A percentile compares a stretch with the other conserved stretches of the same genome.
phyloP scores from a whole-genome alignment of 2,329 filamentous ascomycete species.

The Mycosphaerella sp. region DNA sequence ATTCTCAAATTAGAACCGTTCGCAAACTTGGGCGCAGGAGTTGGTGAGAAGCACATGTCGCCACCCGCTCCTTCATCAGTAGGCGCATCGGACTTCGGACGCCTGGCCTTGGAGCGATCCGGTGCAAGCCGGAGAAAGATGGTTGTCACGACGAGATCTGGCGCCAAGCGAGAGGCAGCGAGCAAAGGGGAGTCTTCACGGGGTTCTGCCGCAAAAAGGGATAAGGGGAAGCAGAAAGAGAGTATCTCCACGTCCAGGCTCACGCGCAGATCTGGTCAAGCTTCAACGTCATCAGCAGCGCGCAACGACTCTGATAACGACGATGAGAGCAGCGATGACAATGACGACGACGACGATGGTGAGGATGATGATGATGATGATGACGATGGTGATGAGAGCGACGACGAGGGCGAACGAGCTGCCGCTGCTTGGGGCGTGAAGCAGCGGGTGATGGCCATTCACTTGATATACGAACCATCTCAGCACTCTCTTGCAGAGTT shows the following conservation, averaged over 20 bases:
- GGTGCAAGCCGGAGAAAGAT: constrained; percentile 13
- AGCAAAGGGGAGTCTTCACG: constrained; percentile 6
- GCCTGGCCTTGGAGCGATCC: constrained; percentile 9
- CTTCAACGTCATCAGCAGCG: neutral
- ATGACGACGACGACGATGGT: constrained; percentile 9
- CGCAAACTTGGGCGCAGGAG: constrained; percentile 6
- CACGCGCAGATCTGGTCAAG: constrained; percentile 1
- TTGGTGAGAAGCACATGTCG: constrained; percentile 18
- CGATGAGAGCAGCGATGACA: constrained; percentile 9
- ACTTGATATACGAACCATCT: constrained; percentile 8
- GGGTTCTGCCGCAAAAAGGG: neutral
- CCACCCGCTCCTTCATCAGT: constrained; percentile 14
- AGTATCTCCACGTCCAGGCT: constrained; percentile 2
- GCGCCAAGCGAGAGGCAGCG: constrained; percentile 14
- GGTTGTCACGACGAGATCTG: constrained; percentile 15
- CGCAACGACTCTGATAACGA: constrained; percentile 1
- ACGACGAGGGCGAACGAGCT: neutral
- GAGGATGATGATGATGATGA: constrained; percentile 7
- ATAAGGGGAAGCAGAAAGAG: constrained; percentile 12
- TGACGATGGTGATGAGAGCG: neutral
- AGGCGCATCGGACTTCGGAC: constrained; percentile 19
- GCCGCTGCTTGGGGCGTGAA: neutral
- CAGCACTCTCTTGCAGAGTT: constrained; percentile 5
- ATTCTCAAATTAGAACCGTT: constrained; percentile 9
- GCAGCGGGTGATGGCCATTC: constrained; percentile 2